phyloP scores from a whole-genome alignment of 306 rosid species.

The Ceratonia siliqua region DNA sequence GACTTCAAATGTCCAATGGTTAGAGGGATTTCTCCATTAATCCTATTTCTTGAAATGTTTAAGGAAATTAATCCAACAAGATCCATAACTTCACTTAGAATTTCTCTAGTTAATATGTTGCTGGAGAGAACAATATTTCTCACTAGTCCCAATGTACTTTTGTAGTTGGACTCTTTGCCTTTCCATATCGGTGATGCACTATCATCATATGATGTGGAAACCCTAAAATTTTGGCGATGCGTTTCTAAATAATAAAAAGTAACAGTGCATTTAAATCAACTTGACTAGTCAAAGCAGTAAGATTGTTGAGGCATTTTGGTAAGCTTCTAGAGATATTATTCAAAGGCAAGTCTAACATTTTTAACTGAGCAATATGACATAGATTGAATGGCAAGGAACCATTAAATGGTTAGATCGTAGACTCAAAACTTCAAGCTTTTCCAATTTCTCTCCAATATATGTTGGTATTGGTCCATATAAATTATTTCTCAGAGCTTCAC shows the following conservation, averaged over 20 bases:
- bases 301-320: background rate
- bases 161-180: background rate
- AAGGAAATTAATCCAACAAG: background rate
- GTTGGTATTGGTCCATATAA: background rate
- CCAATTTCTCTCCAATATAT: background rate
- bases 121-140: background rate
- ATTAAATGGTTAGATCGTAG: background rate
- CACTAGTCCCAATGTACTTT: background rate
- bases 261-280: too few relatives aligned
- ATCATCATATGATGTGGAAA: background rate
- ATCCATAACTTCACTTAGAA: background rate
- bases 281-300: background rate
- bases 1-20: background rate
- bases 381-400: background rate
- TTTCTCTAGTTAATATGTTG: background rate
- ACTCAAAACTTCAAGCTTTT: background rate
- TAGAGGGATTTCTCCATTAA: background rate
- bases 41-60: background rate
- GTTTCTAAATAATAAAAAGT: background rate
- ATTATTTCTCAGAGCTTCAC: background rate
- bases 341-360: conserved; percentile 4
- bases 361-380: background rate
- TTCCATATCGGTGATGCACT: background rate
- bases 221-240: too few relatives aligned
- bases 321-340: background rate